phyloP scores from a whole-genome alignment of 2,329 filamentous ascomycete genomes.

The Thielaviopsis euricoi region DNA sequence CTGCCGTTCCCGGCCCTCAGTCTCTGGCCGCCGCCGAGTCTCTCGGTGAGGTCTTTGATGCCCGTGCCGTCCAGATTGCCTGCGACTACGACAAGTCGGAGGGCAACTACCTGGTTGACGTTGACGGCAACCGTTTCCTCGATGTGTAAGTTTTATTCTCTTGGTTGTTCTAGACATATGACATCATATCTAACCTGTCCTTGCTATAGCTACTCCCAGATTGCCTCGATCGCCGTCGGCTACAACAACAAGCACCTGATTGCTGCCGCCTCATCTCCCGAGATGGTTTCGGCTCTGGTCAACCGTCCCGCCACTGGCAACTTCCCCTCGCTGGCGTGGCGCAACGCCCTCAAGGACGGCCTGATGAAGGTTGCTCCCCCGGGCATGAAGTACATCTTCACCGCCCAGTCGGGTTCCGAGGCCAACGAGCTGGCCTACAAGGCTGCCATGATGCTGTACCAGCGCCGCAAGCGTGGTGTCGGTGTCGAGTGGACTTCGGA shows the following conservation, averaged over 20 bases:
- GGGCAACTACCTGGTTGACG: conserved; percentile 36
- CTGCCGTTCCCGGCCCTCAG: conserved; percentile 24
- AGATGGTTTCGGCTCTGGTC: conserved; percentile 68
- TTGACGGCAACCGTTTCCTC: conserved; percentile 32
- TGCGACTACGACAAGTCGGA: conserved; percentile 35
- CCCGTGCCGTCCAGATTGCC: conserved; percentile 34
- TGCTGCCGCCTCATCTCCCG: conserved; percentile 52
- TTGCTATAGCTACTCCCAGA: conserved; percentile 59
- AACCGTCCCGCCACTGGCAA: conserved; percentile 83
- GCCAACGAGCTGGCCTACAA: conserved; percentile 93
- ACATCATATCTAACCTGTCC: neutral
- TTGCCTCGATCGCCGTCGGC: conserved; percentile 79
- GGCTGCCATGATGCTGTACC: conserved; percentile 78
- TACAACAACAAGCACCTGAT: conserved; percentile 76
- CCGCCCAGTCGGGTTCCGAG: conserved; percentile 74
- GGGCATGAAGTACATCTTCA: conserved; percentile 79
- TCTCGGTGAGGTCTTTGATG: conserved; percentile 33
- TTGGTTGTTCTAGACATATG: neutral
- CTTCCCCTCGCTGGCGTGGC: conserved; percentile 79
- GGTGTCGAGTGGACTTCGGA: conserved; percentile 68
- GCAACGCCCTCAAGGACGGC: conserved; percentile 59
- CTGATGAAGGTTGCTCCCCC: conserved; percentile 70
- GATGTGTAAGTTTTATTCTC: conserved; percentile 25
- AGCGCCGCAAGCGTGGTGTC: conserved; percentile 64
- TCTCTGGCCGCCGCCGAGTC: conserved; percentile 24